Conservation (phyloP, 2,329 filamentous ascomycete species). For the Aspergillus novoparasiticus region DNA sequence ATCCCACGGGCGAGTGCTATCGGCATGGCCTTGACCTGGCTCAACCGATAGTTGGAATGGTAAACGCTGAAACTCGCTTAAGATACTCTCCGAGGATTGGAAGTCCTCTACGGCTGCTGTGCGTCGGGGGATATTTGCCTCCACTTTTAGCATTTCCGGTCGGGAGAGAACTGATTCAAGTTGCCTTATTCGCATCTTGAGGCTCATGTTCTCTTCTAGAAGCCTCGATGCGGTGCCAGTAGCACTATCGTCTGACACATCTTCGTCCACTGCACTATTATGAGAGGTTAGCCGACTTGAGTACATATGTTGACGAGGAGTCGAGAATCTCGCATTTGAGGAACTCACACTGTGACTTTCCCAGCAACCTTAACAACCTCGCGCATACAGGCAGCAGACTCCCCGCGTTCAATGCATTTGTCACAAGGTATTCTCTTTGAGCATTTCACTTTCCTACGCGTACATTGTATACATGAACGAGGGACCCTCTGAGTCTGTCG, state of each 20-base stretch:
- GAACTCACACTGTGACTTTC: slow-evolving; percentile 6
- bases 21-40: neutral
- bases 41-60: neutral
- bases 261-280: neutral
- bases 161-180: slow-evolving; percentile 5
- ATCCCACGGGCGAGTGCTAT: neutral
- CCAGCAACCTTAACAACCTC: slow-evolving; percentile 9
- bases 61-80: neutral
- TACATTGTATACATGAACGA: slow-evolving; percentile 6
- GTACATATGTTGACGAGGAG: neutral
- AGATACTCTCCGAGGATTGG: neutral
- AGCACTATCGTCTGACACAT: neutral
- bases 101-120: neutral
- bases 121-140: neutral
- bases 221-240: neutral
- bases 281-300: neutral
- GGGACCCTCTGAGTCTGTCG: slow-evolving; percentile 11
- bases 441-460: slow-evolving; percentile 10
- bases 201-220: neutral
- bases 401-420: slow-evolving; percentile 7
- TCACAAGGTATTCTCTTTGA: slow-evolving; percentile 11
- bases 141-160: slow-evolving; percentile 3
- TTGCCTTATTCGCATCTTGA: slow-evolving; percentile 7
- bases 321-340: neutral
- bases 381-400: slow-evolving; percentile 2